Conservation (phyloP, 495 filamentous ascomycete species). For the Cetradonia linearis region DNA sequence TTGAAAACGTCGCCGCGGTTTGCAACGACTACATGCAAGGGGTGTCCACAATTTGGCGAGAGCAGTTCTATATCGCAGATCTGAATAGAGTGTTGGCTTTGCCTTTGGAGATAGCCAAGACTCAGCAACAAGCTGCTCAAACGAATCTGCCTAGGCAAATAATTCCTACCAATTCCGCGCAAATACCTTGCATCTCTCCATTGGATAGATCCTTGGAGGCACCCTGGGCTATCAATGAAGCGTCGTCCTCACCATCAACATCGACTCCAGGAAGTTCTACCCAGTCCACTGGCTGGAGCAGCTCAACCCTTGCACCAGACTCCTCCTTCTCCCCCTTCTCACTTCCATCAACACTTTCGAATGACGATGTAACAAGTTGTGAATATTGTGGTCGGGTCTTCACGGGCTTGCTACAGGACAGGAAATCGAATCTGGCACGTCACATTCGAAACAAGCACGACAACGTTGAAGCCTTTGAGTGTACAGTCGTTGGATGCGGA, state of each 20-base stretch:
- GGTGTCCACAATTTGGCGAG: constrained; percentile 7
- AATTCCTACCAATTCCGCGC: background rate
- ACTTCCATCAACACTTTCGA: constrained; percentile 1
- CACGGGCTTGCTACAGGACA: constrained; percentile 4
- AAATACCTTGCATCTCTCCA: background rate
- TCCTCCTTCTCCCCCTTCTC: background rate
- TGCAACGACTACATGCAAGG: constrained; percentile 11
- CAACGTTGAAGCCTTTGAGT: background rate
- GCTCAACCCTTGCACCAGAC: background rate
- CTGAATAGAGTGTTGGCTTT: constrained; percentile 8
- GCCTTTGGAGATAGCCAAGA: constrained; percentile 9
- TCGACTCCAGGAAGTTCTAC: background rate
- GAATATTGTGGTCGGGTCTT: background rate
- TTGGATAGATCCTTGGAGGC: background rate
- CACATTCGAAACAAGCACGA: constrained; percentile 7
- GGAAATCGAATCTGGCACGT: constrained; percentile 10
- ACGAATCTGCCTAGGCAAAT: background rate
- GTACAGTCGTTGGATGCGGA: background rate
- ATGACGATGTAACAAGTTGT: background rate
- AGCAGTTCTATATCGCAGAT: constrained; percentile 8
- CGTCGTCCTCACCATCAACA: background rate
- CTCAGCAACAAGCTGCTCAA: background rate
- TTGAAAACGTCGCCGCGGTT: background rate
- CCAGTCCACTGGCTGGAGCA: background rate
- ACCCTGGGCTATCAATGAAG: background rate